These are phyloP conservation scores for Balansia obtecta DNA, from an alignment of 2,329 filamentous ascomycete genomes.

Conservation along the genomic window DNA sequence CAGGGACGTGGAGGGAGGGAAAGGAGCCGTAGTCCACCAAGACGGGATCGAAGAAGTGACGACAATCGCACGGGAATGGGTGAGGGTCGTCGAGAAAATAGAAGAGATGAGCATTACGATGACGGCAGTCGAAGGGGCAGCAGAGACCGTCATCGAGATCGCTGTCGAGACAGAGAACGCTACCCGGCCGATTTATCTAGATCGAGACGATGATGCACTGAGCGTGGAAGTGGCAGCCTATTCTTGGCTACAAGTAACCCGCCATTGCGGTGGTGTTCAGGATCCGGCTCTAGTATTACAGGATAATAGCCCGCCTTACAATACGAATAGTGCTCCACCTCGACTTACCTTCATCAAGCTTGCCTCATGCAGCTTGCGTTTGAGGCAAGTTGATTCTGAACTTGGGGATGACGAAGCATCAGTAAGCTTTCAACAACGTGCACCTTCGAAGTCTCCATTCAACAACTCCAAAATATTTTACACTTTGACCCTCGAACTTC, in stretches of 20 bases:
- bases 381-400: too few relatives aligned
- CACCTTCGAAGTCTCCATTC: too few relatives aligned
- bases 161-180: conserved; percentile 1
- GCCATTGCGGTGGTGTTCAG: too few relatives aligned
- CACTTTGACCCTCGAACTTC: too few relatives aligned
- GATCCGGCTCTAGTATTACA: too few relatives aligned
- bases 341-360: too few relatives aligned
- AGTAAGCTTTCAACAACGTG: too few relatives aligned
- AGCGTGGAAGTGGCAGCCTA: not conserved
- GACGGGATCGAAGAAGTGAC: conserved; percentile 16
- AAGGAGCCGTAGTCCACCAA: conserved; percentile 27
- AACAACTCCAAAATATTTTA: too few relatives aligned
- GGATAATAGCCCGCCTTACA: too few relatives aligned
- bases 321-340: too few relatives aligned
- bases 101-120: conserved; percentile 11
- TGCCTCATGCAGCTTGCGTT: too few relatives aligned
- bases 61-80: conserved; percentile 9
- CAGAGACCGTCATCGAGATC: conserved; percentile 6
- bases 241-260: not conserved
- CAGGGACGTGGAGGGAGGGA: conserved; percentile 2
- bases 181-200: conserved; percentile 9
- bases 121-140: conserved; percentile 5
- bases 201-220: conserved; percentile 6
- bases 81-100: conserved; percentile 14
- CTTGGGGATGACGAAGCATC: too few relatives aligned